Base-by-base conservation (phyloP, 1,139 yeast genomes). In the Protomyces inundatus region DNA sequence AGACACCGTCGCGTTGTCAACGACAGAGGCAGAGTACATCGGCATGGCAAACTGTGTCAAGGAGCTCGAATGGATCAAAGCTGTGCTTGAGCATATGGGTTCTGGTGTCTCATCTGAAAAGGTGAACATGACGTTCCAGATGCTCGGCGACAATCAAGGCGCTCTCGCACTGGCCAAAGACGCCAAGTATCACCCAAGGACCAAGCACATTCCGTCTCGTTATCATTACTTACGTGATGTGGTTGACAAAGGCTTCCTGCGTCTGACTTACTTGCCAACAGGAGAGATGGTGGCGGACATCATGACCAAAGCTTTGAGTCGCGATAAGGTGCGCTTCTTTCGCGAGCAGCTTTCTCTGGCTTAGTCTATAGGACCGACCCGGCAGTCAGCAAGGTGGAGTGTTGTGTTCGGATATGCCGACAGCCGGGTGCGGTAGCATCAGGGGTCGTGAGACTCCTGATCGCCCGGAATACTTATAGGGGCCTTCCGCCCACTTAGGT, bases 21-120 rank as follows among this genome's bases (percentile, higher is more conserved):
- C 68, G 3, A 67, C 69, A 4, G 71, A 70, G 55, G 69, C 70
- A 3, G 72, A 70, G 60, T 69, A 68, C 46, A 60, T 66, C 48
- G 69, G 68, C 7, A 56, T 67, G 3, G 60, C 69, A 54, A 69
- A 67, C 48, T 66, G 69, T 2, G 59, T 50, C 1, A 64, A 55
- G 56, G 71, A 70, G 56, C 61, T 58, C 6, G 33, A 34, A 6
- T 37, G 72, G 71, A 14, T 66, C n/a, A 9, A 6, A 9, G 37
- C 64, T 12, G 16, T 66, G 35, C 23, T 67, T n/a, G 37, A 14
- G 6, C 42, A 33, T 37, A 4, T 37, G n/a, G n/a, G 10, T 12
- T n/a, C 9, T 4, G 10, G 3, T n/a, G 10, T 37, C 40, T 4
- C 4, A 5, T 12, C 10, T 4, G 4, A 12, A 12, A n/a, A 37